Percentiles rank a stretch among this genome's conserved stretches.
Evolutionary conservation across 176 grass and related monocot genomes (phyloP).

Genomic region (Tillandsia fasciculata): DNA sequence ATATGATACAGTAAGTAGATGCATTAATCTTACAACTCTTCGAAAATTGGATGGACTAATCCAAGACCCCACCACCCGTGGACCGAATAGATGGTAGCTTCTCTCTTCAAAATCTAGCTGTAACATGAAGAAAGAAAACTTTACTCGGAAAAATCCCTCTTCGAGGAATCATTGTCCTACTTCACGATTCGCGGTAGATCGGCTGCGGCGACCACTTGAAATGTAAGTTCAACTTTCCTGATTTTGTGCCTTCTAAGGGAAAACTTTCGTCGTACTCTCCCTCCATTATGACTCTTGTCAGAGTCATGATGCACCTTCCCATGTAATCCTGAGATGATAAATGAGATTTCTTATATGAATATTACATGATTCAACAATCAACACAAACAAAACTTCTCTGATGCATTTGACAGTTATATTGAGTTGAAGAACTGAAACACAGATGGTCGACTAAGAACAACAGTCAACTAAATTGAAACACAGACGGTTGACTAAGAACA

Average conservation of each 20-base stretch:
- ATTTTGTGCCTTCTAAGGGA: slow-evolving; percentile 66
- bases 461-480: no score
- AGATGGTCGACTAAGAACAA: no score
- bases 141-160: background rate
- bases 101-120: background rate
- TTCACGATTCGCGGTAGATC: slow-evolving; percentile 44
- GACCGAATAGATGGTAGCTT: background rate
- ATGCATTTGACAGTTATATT: no score
- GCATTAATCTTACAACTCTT: background rate
- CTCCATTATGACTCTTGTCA: slow-evolving; percentile 79
- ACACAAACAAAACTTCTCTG: no score
- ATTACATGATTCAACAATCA: no score
- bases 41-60: background rate
- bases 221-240: slow-evolving; percentile 69
- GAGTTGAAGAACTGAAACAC: no score
- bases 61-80: background rate
- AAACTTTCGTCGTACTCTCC: slow-evolving; percentile 63
- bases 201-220: slow-evolving; percentile 76
- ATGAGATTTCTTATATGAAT: slow-evolving; percentile 7
- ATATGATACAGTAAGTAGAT: background rate
- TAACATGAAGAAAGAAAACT: background rate
- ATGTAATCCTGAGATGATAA: slow-evolving; percentile 64
- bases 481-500: no score
- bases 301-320: slow-evolving; percentile 69
- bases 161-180: background rate